Conservation (phyloP, 2,329 filamentous ascomycete species). For the Tympanopsis confertula region DNA sequence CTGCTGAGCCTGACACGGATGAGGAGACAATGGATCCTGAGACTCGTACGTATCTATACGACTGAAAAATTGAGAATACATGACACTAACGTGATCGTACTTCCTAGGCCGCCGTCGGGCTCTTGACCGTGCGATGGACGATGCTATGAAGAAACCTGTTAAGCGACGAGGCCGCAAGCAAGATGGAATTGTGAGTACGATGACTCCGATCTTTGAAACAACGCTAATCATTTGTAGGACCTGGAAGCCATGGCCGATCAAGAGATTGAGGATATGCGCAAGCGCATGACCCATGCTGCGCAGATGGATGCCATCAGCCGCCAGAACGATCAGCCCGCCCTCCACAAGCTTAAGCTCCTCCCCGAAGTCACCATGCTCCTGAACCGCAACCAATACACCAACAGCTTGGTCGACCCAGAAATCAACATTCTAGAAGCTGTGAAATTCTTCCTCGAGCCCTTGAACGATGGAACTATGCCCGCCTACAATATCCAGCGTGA, state of each 20-base stretch:
- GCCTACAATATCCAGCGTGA: slow-evolving; percentile 97
- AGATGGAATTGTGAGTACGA: slow-evolving; percentile 66
- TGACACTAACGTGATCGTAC: slow-evolving; percentile 54
- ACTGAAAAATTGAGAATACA: slow-evolving; percentile 25
- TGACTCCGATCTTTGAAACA: slow-evolving; percentile 6
- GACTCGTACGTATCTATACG: slow-evolving; percentile 34
- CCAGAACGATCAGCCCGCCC: slow-evolving; percentile 65
- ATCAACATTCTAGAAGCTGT: slow-evolving; percentile 91
- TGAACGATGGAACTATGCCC: slow-evolving; percentile 85
- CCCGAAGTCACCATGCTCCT: slow-evolving; percentile 80
- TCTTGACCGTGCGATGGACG: slow-evolving; percentile 78
- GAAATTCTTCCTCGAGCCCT: slow-evolving; percentile 91
- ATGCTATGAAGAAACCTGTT: slow-evolving; percentile 69
- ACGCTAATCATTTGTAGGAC: slow-evolving; percentile 40
- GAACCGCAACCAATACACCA: slow-evolving; percentile 76
- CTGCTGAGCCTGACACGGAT: slow-evolving; percentile 17
- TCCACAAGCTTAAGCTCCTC: slow-evolving; percentile 86
- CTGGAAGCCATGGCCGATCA: slow-evolving; percentile 83
- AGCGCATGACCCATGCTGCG: slow-evolving; percentile 82
- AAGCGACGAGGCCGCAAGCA: slow-evolving; percentile 65
- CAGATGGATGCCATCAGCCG: slow-evolving; percentile 76
- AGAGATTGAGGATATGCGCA: slow-evolving; percentile 76
- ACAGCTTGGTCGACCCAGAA: slow-evolving; percentile 82
- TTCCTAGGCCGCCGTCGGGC: slow-evolving; percentile 76
- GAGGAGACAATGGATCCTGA: slow-evolving; percentile 33